Evolutionary conservation across 176 grass and related monocot species (phyloP).

Genomic region (Triticum urartu): DNA sequence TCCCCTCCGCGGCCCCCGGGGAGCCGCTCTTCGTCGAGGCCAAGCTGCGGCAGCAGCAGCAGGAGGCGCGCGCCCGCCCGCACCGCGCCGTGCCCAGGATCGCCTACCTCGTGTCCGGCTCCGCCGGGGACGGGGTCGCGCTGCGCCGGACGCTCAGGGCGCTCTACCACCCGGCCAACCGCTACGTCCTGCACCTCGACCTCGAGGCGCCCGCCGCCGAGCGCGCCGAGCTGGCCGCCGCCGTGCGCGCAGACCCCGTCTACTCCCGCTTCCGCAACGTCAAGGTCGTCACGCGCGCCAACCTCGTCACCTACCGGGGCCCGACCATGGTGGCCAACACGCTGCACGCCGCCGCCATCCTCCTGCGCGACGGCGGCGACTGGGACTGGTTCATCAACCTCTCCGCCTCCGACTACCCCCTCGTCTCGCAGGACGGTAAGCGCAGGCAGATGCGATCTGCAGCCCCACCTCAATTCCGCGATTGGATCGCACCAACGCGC

Average conservation of each 20-base stretch:
- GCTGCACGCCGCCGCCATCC: slow-evolving; percentile 80
- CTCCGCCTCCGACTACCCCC: slow-evolving; percentile 83
- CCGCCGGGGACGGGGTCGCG: slow-evolving; percentile 60
- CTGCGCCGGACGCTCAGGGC: slow-evolving; percentile 69
- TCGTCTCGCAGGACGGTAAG: slow-evolving; percentile 90
- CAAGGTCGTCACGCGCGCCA: slow-evolving; percentile 68
- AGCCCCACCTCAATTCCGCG: slow-evolving; percentile 10
- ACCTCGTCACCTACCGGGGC: slow-evolving; percentile 84
- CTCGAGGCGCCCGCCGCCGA: slow-evolving; percentile 68
- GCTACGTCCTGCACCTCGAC: slow-evolving; percentile 82
- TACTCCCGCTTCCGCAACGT: slow-evolving; percentile 72
- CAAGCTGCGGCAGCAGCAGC: slow-evolving; percentile 59
- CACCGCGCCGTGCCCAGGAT: slow-evolving; percentile 49
- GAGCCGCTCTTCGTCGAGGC: slow-evolving; percentile 84
- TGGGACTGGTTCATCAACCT: slow-evolving; percentile 99
- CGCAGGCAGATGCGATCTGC: slow-evolving; percentile 44
- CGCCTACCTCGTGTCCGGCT: slow-evolving; percentile 83
- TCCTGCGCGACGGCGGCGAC: slow-evolving; percentile 64
- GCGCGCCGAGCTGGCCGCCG: slow-evolving; percentile 56
- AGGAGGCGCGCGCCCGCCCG: slow-evolving; percentile 28
- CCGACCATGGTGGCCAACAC: slow-evolving; percentile 95
- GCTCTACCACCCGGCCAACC: slow-evolving; percentile 75
- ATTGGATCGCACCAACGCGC: slow-evolving; percentile 20
- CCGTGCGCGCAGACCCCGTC: slow-evolving; percentile 44
- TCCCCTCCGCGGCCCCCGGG: slow-evolving; percentile 41